phyloP scores from a whole-genome alignment of 768 basidiomycete genomes.

The Hirschioporus abietinus region DNA sequence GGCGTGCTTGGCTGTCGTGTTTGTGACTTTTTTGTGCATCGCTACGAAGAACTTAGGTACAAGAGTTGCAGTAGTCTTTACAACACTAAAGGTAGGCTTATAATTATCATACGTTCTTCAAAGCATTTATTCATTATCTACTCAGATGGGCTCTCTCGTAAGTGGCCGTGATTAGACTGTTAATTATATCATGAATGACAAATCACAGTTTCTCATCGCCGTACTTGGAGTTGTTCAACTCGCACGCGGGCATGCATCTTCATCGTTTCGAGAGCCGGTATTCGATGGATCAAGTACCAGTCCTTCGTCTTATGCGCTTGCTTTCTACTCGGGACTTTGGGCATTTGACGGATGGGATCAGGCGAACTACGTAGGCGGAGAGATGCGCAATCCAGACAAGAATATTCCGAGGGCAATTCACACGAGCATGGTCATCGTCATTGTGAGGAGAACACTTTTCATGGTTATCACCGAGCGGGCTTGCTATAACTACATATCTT shows the following conservation, averaged over 20 bases:
- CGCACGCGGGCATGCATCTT: slow-evolving; percentile 61
- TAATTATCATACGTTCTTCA: not conserved
- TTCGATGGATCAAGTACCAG: slow-evolving; percentile 73
- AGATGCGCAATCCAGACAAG: slow-evolving; percentile 74
- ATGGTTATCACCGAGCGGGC: slow-evolving; percentile 6
- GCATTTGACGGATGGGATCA: slow-evolving; percentile 98
- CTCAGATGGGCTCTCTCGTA: slow-evolving; percentile 62
- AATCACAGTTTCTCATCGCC: slow-evolving; percentile 45
- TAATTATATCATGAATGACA: slow-evolving; percentile 3
- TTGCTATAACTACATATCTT: slow-evolving; percentile 5
- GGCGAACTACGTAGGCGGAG: slow-evolving; percentile 86
- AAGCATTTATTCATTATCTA: slow-evolving; percentile 6
- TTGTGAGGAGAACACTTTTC: slow-evolving; percentile 37
- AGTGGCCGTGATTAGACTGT: slow-evolving; percentile 20
- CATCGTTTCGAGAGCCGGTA: slow-evolving; percentile 59
- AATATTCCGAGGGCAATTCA: slow-evolving; percentile 90
- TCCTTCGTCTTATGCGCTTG: slow-evolving; percentile 86
- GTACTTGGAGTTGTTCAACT: slow-evolving; percentile 77
- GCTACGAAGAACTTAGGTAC: slow-evolving; percentile 74
- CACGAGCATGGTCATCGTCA: slow-evolving; percentile 80
- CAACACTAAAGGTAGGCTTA: slow-evolving; percentile 66
- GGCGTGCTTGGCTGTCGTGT: slow-evolving; percentile 63
- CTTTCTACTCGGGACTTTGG: slow-evolving; percentile 92
- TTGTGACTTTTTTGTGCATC: slow-evolving; percentile 76
- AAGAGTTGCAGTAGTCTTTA: slow-evolving; percentile 82